Percentiles rank a stretch among this genome's conserved stretches.
These are phyloP conservation scores for Aspergillus fumigatiaffinis DNA, from an alignment of 2,329 filamentous ascomycete species.

Conservation along the genomic window DNA sequence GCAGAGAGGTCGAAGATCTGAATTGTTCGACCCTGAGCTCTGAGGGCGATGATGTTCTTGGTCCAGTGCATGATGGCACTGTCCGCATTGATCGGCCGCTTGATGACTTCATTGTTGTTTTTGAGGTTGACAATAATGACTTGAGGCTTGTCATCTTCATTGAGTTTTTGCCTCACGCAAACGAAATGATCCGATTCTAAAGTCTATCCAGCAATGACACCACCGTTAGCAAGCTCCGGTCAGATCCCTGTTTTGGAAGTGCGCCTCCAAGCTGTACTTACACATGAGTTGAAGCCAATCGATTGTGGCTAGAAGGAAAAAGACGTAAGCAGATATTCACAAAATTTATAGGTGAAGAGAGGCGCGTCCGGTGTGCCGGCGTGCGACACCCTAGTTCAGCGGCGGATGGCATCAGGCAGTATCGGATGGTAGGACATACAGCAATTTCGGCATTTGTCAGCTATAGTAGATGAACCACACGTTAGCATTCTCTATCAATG, in stretches of 20 bases:
- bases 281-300: constrained; percentile 85
- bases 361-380: constrained; percentile 18
- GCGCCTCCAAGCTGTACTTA: constrained; percentile 45
- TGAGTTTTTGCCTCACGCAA: constrained; percentile 92
- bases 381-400: constrained; percentile 4
- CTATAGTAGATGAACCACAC: constrained; percentile 31
- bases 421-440: constrained; percentile 41
- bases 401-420: constrained; percentile 10
- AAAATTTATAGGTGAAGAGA: background rate
- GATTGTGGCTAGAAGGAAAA: constrained; percentile 54
- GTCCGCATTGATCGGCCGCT: constrained; percentile 95
- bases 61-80: constrained; percentile 99
- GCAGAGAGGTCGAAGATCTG: constrained; percentile 95
- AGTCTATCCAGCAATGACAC: constrained; percentile 57
- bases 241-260: background rate
- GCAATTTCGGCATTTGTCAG: constrained; percentile 52
- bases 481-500: constrained; percentile 27
- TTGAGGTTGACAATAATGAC: constrained; percentile 98
- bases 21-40: constrained; percentile 87
- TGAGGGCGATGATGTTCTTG: constrained; percentile 92
- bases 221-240: constrained; percentile 14
- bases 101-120: constrained; percentile 92
- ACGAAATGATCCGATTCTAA: constrained; percentile 97
- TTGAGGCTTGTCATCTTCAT: constrained; percentile 77
- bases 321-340: constrained; percentile 22